Conservation (phyloP, 495 filamentous ascomycete genomes). For the Rhypophila decipiens region DNA sequence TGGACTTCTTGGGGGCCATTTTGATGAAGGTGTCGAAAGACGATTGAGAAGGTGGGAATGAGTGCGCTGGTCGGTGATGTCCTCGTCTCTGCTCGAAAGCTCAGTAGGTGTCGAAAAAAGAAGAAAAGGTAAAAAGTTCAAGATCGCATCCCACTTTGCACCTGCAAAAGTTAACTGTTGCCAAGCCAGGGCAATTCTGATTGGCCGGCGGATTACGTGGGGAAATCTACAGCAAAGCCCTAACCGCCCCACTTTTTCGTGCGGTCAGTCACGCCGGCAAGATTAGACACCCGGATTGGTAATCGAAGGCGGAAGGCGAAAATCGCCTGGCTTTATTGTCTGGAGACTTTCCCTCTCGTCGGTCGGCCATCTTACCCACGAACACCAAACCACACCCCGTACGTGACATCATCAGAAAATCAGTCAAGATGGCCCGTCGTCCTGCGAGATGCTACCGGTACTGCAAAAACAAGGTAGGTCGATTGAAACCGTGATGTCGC, state of each 20-base stretch:
- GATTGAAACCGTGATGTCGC: constrained; percentile 8
- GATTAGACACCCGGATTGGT: constrained; percentile 26
- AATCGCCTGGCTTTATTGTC: constrained; percentile 32
- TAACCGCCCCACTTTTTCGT: constrained; percentile 34
- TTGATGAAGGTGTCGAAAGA: constrained; percentile 17
- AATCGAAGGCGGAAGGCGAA: constrained; percentile 24
- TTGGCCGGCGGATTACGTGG: constrained; percentile 16
- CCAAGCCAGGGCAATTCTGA: constrained; percentile 14
- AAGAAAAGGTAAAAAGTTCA: constrained; percentile 3
- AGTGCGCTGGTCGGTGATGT: constrained; percentile 10
- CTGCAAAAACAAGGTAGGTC: constrained; percentile 99
- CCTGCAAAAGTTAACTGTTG: background rate
- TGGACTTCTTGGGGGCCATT: constrained; percentile 93
- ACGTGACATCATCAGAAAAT: constrained; percentile 45
- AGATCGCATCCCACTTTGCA: background rate
- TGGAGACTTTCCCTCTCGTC: constrained; percentile 24
- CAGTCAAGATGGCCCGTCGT: constrained; percentile 93
- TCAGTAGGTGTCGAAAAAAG: background rate
- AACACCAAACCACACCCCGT: constrained; percentile 30
- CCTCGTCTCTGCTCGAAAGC: constrained; percentile 12
- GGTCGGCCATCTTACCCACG: constrained; percentile 22
- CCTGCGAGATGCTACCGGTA: constrained; percentile 99
- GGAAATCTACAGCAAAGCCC: constrained; percentile 26
- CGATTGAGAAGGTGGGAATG: constrained; percentile 4
- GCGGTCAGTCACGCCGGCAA: constrained; percentile 4